These are phyloP conservation scores for Lagenidium sp. DNA, from an alignment of 352 stramenopile genomes.

Conservation along the genomic window DNA sequence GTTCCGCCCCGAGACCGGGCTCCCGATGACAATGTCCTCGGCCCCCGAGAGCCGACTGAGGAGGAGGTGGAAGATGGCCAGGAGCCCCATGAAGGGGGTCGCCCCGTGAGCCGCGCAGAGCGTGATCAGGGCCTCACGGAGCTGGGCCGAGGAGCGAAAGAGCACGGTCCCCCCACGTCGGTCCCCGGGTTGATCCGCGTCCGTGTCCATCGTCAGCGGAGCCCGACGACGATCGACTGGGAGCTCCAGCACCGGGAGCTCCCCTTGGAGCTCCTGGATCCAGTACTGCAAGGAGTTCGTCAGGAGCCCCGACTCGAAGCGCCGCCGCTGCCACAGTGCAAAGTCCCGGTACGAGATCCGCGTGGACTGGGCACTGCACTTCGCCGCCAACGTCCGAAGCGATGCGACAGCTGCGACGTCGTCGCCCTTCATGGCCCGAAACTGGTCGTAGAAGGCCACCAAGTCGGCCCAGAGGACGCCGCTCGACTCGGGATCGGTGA, in stretches of 20 bases:
- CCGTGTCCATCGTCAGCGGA: background rate
- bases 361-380: no score
- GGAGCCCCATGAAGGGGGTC: constrained; percentile 37
- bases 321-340: constrained; percentile 27
- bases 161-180: constrained; percentile 16
- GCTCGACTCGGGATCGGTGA: constrained; percentile 35
- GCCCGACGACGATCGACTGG: constrained; percentile 35
- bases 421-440: no score
- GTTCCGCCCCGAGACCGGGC: constrained; percentile 23
- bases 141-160: constrained; percentile 19
- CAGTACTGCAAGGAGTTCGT: constrained; percentile 34
- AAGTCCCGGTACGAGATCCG: constrained; percentile 48
- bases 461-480: constrained; percentile 40
- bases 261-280: constrained; percentile 19
- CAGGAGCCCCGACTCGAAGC: constrained; percentile 23
- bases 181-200: constrained; percentile 1
- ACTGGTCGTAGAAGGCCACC: constrained; percentile 10
- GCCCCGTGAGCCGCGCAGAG: constrained; percentile 25
- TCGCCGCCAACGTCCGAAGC: no score
- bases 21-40: constrained; percentile 38
- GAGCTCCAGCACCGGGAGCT: constrained; percentile 22
- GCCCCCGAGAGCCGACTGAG: constrained; percentile 25
- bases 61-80: constrained; percentile 37
- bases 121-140: constrained; percentile 18
- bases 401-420: no score